Evolutionary conservation across 73 alveolate genomes (phyloP), one percentile per base, ranked within the genome.

Genomic region (Breviolum minutum): DNA sequence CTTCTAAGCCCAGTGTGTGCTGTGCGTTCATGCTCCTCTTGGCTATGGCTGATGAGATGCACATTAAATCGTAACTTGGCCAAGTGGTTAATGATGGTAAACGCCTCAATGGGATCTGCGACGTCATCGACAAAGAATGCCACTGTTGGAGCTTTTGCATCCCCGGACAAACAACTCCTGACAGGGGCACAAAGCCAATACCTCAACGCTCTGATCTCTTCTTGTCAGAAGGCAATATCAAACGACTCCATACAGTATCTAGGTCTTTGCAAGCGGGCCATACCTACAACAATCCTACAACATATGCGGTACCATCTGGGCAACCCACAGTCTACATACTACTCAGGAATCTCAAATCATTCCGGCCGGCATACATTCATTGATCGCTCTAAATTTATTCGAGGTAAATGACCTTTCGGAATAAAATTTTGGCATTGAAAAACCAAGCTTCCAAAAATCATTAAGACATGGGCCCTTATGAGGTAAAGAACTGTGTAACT

Each of bases 41-140:
- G 68, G 73, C 97, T 92, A 62, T 63, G 97, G 71, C 97, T 92
- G 88, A 92, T 92, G 40, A 92, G 66, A 27, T 92, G 97, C 22
- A 74, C 85, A 30, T 16, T 92, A 79, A 92, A 92, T 89, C 76
- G 48, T 89, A 92, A 10, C 80, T 64, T 71, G 17, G 32, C 40
- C 90, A 92, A 30, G 81, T 92, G 89, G 89, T 92, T 80, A 66
- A 92, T 62, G 77, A 85, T 85, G 61, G 94, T 63, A 26, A 40
- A 40, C 19, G 95, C 85, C 71, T 92, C 97, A 63, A 92, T 92
- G 48, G 97, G 97, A 92, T 92, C 97, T 12, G 97, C 97, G 32
- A 92, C 97, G 29, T 92, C 97, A 30, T 92, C 97, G 81, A 92
- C 97, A 32, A 92, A 60, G 79, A 92, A 71, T 11, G 97, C 97